phyloP scores from a whole-genome alignment of 2,329 filamentous ascomycete genomes.

The Myriosclerotinia duriaeana region DNA sequence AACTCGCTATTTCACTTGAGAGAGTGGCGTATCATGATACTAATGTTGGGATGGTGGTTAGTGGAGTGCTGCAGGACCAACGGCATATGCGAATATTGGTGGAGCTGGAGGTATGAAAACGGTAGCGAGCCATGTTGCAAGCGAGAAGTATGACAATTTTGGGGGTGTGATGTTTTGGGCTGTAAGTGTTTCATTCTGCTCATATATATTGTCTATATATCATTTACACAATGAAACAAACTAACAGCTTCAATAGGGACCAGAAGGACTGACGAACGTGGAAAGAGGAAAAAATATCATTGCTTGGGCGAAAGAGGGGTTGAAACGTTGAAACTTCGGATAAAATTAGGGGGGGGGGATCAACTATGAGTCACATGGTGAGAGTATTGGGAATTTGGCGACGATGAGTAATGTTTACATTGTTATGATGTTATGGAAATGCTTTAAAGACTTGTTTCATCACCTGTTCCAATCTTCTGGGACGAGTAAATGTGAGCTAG shows the following conservation, averaged over 20 bases:
- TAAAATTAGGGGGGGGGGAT: background rate
- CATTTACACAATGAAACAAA: too few species aligned
- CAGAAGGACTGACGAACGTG: constrained; percentile 35
- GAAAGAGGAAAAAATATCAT: constrained; percentile 36
- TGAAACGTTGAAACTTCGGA: constrained; percentile 12
- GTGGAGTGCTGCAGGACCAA: constrained; percentile 37
- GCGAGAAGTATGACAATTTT: constrained; percentile 39
- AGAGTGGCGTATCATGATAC: background rate
- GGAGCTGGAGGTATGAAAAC: constrained; percentile 34
- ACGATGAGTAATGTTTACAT: background rate
- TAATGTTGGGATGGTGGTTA: background rate
- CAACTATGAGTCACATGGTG: background rate
- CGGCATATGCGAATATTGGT: constrained; percentile 40
- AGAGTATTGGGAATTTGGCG: background rate
- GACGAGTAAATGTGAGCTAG: too few species aligned
- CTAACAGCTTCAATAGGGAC: constrained; percentile 2
- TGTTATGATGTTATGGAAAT: background rate
- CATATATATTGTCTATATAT: background rate
- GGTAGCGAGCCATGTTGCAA: constrained; percentile 39
- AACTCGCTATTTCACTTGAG: background rate
- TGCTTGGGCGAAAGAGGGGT: constrained; percentile 32
- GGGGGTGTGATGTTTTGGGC: constrained; percentile 47
- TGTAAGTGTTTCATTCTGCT: background rate
- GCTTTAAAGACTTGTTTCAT: background rate
- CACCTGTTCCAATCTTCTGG: background rate